phyloP scores from a whole-genome alignment of 768 basidiomycete genomes.

The Chlorophyllum brunneum region DNA sequence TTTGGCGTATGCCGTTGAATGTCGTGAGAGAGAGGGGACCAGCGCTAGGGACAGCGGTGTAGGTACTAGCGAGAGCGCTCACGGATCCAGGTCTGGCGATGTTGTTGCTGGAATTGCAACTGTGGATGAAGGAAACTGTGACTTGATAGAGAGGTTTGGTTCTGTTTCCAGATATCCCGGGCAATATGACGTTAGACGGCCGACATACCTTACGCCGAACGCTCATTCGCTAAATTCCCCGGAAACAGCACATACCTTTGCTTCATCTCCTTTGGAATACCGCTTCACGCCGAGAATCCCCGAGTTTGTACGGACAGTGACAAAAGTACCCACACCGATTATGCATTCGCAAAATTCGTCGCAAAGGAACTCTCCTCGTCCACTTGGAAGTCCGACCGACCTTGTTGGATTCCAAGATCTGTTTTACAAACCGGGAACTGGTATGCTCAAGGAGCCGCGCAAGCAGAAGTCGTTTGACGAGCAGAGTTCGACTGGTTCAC shows the following conservation, averaged over 20 bases:
- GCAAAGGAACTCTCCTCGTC: slow-evolving; percentile 45
- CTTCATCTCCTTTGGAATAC: slow-evolving; percentile 17
- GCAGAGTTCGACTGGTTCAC: slow-evolving; percentile 13
- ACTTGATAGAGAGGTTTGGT: slow-evolving; percentile 1
- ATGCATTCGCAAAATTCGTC: slow-evolving; percentile 18
- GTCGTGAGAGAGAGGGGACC: slow-evolving; percentile 8
- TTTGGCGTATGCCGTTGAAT: slow-evolving; percentile 41
- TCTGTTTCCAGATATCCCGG: slow-evolving; percentile 18
- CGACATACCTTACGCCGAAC: slow-evolving; percentile 19
- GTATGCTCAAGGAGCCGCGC: not conserved
- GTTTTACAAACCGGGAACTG: slow-evolving; percentile 54
- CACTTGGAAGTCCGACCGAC: slow-evolving; percentile 58
- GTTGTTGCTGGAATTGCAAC: slow-evolving; percentile 4
- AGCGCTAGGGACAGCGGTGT: slow-evolving; percentile 39
- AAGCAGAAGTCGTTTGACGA: slow-evolving; percentile 12
- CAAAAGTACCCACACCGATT: slow-evolving; percentile 8
- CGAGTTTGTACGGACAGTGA: slow-evolving; percentile 6
- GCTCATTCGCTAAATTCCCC: slow-evolving; percentile 13
- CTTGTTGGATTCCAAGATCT: slow-evolving; percentile 72
- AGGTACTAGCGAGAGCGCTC: slow-evolving; percentile 40
- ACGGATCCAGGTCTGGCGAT: slow-evolving; percentile 12
- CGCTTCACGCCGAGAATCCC: slow-evolving; percentile 9
- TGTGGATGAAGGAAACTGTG: slow-evolving; percentile 8
- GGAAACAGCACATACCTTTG: slow-evolving; percentile 18
- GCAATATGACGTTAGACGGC: slow-evolving; percentile 32